Evolutionary conservation across 805 yeast species (phyloP).

Genomic region (Teunomyces panamensis): DNA sequence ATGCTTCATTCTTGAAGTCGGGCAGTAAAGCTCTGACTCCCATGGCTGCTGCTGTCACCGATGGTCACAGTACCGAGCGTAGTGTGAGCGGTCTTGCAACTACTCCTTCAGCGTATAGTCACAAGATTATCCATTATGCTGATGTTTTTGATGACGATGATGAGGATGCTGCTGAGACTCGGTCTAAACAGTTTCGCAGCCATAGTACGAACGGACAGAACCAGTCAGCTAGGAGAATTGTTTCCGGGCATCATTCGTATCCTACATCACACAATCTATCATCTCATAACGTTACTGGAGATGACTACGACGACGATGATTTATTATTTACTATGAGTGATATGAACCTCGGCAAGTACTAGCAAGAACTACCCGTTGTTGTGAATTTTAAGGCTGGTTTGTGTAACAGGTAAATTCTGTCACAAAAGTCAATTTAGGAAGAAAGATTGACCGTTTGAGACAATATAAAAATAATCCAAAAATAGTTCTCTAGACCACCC

Average conservation of each 20-base stretch:
- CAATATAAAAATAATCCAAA: not conserved
- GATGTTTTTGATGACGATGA: conserved; percentile 47
- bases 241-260: conserved; percentile 1
- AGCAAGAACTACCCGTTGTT: not conserved
- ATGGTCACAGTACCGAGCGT: conserved; percentile 12
- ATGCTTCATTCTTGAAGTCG: conserved; percentile 17
- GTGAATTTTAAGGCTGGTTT: not conserved
- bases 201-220: not conserved
- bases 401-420: not conserved
- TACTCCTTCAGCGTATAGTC: conserved; percentile 28
- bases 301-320: conserved; percentile 53
- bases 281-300: conserved; percentile 1
- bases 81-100: conserved; percentile 33
- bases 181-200: not conserved
- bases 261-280: conserved; percentile 1
- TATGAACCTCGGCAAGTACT: conserved; percentile 48
- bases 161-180: conserved; percentile 28
- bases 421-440: not conserved
- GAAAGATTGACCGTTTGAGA: not conserved
- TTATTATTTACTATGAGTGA: conserved; percentile 72
- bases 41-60: conserved; percentile 24
- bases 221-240: not conserved
- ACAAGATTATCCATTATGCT: conserved; percentile 29
- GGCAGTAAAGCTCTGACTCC: conserved; percentile 15
- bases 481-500: not conserved